Conservation (phyloP, 805 yeast genomes). For the Candida silvatica region DNA sequence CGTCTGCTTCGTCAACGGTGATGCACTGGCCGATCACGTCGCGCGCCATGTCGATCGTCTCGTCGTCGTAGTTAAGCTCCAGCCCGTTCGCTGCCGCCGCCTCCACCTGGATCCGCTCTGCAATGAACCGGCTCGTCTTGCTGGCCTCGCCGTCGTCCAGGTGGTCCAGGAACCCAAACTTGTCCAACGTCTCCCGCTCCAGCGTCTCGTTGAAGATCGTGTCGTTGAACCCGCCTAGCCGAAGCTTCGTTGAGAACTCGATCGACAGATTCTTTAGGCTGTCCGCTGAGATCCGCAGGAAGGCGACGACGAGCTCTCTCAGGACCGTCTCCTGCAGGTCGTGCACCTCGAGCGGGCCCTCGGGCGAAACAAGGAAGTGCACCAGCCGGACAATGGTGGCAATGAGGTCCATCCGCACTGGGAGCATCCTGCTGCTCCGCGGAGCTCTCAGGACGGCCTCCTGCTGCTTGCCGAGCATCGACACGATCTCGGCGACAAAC, state of each 20-base stretch:
- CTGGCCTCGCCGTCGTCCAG: slow-evolving; percentile 15
- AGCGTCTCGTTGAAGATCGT: slow-evolving; percentile 15
- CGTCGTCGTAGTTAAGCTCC: slow-evolving; percentile 53
- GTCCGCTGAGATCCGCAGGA: slow-evolving; percentile 24
- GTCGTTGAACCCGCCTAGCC: slow-evolving; percentile 13
- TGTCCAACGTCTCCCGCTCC: slow-evolving; percentile 26
- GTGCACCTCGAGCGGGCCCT: slow-evolving; percentile 19
- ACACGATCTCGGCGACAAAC: slow-evolving; percentile 30
- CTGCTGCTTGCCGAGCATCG: slow-evolving; percentile 41
- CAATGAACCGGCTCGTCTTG: too few species aligned
- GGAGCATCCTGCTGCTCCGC: slow-evolving; percentile 27
- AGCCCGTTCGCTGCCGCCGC: slow-evolving; percentile 41
- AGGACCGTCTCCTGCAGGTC: slow-evolving; percentile 19
- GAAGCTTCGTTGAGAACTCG: slow-evolving; percentile 15
- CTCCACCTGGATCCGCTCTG: slow-evolving; percentile 20
- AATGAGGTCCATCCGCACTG: slow-evolving; percentile 31
- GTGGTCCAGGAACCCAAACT: slow-evolving; percentile 18
- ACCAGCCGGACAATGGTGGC: slow-evolving; percentile 31
- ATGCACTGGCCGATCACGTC: slow-evolving; percentile 60
- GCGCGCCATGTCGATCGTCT: slow-evolving; percentile 59
- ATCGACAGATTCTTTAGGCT: slow-evolving; percentile 19
- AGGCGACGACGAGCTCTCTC: slow-evolving; percentile 22
- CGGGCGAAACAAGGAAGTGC: slow-evolving; percentile 22
- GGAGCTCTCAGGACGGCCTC: slow-evolving; percentile 35
- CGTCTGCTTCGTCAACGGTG: slow-evolving; percentile 75